A percentile compares a stretch with the other conserved stretches of the same genome.
These are phyloP conservation scores for Trichoderma reesei DNA, from an alignment of 495 filamentous ascomycete species.

Conservation along the genomic window DNA sequence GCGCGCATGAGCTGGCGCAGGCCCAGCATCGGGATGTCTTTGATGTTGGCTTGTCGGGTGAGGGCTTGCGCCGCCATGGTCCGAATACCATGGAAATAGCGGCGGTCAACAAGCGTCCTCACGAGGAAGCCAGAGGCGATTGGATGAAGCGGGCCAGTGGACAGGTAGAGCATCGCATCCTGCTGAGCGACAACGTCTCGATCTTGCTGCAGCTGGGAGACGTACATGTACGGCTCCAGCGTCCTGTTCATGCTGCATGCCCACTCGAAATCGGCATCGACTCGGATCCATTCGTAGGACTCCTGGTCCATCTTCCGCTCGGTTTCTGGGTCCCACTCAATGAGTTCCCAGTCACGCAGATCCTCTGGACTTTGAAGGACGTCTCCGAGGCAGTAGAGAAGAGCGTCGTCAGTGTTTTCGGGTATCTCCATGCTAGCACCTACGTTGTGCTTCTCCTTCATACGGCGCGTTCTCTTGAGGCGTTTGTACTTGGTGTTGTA, in stretches of 20 bases:
- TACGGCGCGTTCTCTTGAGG: conserved; percentile 80
- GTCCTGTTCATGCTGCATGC: conserved; percentile 63
- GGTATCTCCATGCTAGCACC: conserved; percentile 43
- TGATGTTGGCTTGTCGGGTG: conserved; percentile 52
- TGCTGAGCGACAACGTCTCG: conserved; percentile 91
- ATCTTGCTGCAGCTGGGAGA: conserved; percentile 95
- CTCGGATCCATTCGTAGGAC: conserved; percentile 95
- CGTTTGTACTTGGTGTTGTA: conserved; percentile 99
- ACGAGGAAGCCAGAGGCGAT: conserved; percentile 78
- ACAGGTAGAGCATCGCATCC: conserved; percentile 50
- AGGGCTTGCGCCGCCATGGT: conserved; percentile 67
- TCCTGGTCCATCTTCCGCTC: conserved; percentile 88
- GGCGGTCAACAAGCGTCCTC: conserved; percentile 77
- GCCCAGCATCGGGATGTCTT: conserved; percentile 70
- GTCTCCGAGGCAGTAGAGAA: conserved; percentile 89
- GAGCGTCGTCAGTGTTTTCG: conserved; percentile 71
- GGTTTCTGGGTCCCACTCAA: conserved; percentile 79
- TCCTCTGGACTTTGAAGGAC: conserved; percentile 78
- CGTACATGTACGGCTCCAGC: conserved; percentile 92
- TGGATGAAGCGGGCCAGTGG: conserved; percentile 43
- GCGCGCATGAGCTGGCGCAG: conserved; percentile 71
- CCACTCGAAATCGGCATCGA: conserved; percentile 99
- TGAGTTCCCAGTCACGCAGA: conserved; percentile 67
- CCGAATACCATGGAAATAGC: conserved; percentile 91
- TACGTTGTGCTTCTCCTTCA: conserved; percentile 67